Percentiles rank a stretch among this genome's conserved stretches.
Evolutionary conservation across 225 moss, liverwort and hornwort species (phyloP).

Genomic region (Antitrichia curtipendula): DNA sequence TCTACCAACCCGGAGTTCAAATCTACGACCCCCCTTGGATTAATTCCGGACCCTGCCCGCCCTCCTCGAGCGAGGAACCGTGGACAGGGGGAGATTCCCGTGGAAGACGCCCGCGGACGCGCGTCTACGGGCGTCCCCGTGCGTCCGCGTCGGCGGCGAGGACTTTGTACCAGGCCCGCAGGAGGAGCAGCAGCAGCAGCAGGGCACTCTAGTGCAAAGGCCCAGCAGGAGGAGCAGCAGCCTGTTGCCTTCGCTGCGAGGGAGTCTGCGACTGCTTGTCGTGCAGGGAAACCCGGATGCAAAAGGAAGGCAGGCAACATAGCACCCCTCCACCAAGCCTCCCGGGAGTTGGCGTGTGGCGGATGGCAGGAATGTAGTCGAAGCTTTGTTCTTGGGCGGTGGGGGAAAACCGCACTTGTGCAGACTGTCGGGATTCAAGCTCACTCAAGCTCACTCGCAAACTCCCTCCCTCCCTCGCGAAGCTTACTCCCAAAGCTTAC

Average conservation of each 20-base stretch:
- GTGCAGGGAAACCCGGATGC: constrained; percentile 35
- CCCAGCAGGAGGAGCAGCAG: not conserved
- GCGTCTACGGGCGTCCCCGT: not conserved
- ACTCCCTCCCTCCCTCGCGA: not conserved
- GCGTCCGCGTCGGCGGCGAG: not conserved
- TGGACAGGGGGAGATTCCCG: not conserved
- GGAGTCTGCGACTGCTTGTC: constrained; percentile 2
- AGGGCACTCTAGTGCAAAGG: not conserved
- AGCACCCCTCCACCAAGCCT: not conserved
- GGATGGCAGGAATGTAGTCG: constrained; percentile 9
- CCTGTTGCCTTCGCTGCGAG: not conserved
- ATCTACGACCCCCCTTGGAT: not conserved
- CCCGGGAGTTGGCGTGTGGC: constrained; percentile 20
- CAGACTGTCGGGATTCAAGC: not conserved
- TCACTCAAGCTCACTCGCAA: not conserved
- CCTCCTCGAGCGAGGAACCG: not conserved
- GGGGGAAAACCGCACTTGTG: not conserved
- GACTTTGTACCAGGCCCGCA: not conserved
- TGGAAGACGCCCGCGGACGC: not conserved
- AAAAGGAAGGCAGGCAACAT: not conserved
- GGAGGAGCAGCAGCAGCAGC: not conserved
- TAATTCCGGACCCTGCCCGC: not conserved
- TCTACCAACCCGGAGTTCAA: not conserved
- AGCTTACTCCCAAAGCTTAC: not conserved
- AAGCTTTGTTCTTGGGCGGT: constrained; percentile 6